Evolutionary conservation across 2,329 filamentous ascomycete species (phyloP), one percentile per base, ranked within the genome.

Genomic region (Penicillium italicum): DNA sequence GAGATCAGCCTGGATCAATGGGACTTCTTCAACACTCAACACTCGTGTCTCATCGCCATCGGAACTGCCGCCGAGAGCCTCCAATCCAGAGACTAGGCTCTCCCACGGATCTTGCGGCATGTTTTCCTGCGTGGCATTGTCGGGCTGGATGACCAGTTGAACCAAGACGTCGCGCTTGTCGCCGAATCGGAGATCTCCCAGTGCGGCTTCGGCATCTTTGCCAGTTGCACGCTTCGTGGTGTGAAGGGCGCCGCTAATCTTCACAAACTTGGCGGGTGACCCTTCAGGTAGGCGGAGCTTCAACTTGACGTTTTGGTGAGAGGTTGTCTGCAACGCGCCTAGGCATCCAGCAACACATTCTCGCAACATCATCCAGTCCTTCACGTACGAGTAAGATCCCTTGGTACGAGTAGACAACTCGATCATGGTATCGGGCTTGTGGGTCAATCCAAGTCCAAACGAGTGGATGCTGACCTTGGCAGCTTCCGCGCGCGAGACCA

Each of bases 291-390:
- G 79, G 65, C 90, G 90, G 54, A 99, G 84, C 79, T 95, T 96
- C 52, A 99, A 82, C 78, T 96, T 97, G 55, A 95, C 94, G 69
- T 97, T 97, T 72, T 97, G 94, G 72, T 99, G 94, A n/a, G 94
- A 97, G 28, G 91, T 87, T 2, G 90, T 91, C 74, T 99, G 94
- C 70, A 97, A 83, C 14, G 91, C 87, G 44, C 94, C 94, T 28
- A 99, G 79, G 68, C 93, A 97, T 41, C 94, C 94, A 24, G 92
- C 94, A 42, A 97, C 82, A 72, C 94, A 97, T 73, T 99, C 94
- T 28, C 94, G 88, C 34, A 99, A 82, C 93, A 97, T 99, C 93
- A 97, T 97, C 94, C 94, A 99, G 73, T 99, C 94, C 76, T 97
- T 99, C 64, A 99, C 92, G 68, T 97, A 99, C 1, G 91, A 95